These are phyloP conservation scores for Leptographium lundbergii DNA, from an alignment of 2,329 filamentous ascomycete genomes.

Conservation along the genomic window DNA sequence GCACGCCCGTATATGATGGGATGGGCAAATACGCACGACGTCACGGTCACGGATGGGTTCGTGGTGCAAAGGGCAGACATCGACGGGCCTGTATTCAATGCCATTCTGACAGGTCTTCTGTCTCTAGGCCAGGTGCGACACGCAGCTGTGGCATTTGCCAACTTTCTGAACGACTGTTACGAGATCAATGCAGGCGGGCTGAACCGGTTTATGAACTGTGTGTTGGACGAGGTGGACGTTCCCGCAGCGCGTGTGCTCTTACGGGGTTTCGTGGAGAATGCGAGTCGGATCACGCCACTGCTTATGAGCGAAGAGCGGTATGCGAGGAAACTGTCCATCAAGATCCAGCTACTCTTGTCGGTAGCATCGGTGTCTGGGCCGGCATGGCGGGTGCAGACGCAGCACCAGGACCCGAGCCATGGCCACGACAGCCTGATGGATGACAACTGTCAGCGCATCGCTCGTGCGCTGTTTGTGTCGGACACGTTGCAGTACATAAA, in stretches of 20 bases:
- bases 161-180: constrained; percentile 12
- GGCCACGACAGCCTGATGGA: background rate
- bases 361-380: constrained; percentile 5
- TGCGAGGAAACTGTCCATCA: constrained; percentile 5
- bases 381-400: background rate
- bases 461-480: constrained; percentile 4
- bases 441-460: background rate
- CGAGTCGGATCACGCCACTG: constrained; percentile 11
- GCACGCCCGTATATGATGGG: background rate
- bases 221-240: constrained; percentile 26
- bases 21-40: constrained; percentile 17
- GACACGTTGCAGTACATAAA: constrained; percentile 6
- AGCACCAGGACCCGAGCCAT: background rate
- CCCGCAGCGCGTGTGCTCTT: constrained; percentile 22
- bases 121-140: constrained; percentile 31
- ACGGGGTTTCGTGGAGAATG: constrained; percentile 18
- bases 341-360: constrained; percentile 9
- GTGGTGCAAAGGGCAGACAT: constrained; percentile 28
- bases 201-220: constrained; percentile 28
- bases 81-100: constrained; percentile 27
- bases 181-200: constrained; percentile 26
- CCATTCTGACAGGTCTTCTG: constrained; percentile 34
- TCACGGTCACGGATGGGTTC: constrained; percentile 18
- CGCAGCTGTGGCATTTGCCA: constrained; percentile 28
- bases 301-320: constrained; percentile 5